phyloP scores from a whole-genome alignment of 306 rosid species.

The Amphicarpaea edgeworthii region DNA sequence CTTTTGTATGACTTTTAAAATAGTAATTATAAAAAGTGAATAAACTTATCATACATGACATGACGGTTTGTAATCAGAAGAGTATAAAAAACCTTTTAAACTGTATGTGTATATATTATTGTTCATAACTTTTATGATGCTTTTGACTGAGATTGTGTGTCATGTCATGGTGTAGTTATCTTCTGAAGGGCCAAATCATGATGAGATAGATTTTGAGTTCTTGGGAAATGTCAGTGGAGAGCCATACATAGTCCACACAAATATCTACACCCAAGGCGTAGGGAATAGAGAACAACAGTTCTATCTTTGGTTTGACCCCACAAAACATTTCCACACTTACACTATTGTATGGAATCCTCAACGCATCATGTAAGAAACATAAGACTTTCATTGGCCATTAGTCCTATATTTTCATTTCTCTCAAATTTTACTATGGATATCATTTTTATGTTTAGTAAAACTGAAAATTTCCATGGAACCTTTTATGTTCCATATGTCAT shows the following conservation, averaged over 20 bases:
- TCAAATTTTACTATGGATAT: not conserved
- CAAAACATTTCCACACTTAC: slow-evolving; percentile 49
- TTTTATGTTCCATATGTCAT: not conserved
- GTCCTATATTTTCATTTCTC: not conserved
- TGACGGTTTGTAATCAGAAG: too few species aligned
- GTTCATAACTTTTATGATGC: too few species aligned
- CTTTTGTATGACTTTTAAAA: too few species aligned
- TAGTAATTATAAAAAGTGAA: too few species aligned
- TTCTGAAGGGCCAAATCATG: slow-evolving; percentile 50
- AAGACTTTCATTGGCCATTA: not conserved
- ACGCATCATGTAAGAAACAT: slow-evolving; percentile 48
- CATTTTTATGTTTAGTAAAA: not conserved
- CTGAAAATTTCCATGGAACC: not conserved
- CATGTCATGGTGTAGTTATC: slow-evolving; percentile 40
- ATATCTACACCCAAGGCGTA: slow-evolving; percentile 52
- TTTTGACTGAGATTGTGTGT: slow-evolving; percentile 15
- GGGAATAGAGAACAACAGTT: slow-evolving; percentile 56
- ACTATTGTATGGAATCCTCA: slow-evolving; percentile 51
- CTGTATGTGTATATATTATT: too few species aligned
- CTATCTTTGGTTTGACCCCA: slow-evolving; percentile 62
- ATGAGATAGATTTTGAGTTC: slow-evolving; percentile 59
- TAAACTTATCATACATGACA: too few species aligned
- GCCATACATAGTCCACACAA: slow-evolving; percentile 54
- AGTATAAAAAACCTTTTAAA: too few species aligned
- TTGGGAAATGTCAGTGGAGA: slow-evolving; percentile 51